These are phyloP conservation scores for Stereocaulon alpinum DNA, from an alignment of 495 filamentous ascomycete genomes.

Conservation along the genomic window DNA sequence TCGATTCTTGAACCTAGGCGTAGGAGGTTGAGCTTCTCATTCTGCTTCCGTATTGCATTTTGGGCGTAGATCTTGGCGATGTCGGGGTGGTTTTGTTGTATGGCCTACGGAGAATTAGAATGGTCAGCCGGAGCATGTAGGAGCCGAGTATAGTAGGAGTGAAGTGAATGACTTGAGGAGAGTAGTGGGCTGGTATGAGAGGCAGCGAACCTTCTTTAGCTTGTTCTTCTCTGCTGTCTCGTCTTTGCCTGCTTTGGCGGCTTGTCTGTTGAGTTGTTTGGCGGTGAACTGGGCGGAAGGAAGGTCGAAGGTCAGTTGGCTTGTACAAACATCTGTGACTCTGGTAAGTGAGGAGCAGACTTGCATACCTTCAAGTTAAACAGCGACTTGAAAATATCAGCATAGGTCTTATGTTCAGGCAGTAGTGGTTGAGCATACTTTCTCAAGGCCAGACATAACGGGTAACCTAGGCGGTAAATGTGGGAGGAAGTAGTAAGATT, in stretches of 20 bases:
- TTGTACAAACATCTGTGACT: neutral
- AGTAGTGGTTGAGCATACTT: neutral
- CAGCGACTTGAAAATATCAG: neutral
- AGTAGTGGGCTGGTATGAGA: slow-evolving; percentile 5
- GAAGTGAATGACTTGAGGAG: neutral
- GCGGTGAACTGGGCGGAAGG: slow-evolving; percentile 55
- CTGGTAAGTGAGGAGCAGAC: neutral
- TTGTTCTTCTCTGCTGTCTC: slow-evolving; percentile 73
- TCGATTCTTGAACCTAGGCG: slow-evolving; percentile 49
- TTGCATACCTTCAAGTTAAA: slow-evolving; percentile 11
- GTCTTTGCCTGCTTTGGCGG: slow-evolving; percentile 71
- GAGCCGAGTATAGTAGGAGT: neutral
- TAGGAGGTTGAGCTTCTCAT: slow-evolving; percentile 54
- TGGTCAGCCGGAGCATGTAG: neutral
- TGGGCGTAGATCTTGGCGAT: slow-evolving; percentile 77
- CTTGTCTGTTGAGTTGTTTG: slow-evolving; percentile 72
- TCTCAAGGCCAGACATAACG: neutral
- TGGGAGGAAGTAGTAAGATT: no score
- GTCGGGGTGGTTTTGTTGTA: slow-evolving; percentile 57
- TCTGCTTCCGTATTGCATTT: slow-evolving; percentile 72
- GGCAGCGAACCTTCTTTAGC: slow-evolving; percentile 55
- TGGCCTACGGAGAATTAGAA: slow-evolving; percentile 29
- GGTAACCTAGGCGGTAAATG: no score
- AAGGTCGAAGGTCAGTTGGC: neutral
- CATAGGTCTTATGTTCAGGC: neutral